These are phyloP conservation scores for Exserohilum turcica DNA, from an alignment of 2,329 filamentous ascomycete species.

Conservation along the genomic window DNA sequence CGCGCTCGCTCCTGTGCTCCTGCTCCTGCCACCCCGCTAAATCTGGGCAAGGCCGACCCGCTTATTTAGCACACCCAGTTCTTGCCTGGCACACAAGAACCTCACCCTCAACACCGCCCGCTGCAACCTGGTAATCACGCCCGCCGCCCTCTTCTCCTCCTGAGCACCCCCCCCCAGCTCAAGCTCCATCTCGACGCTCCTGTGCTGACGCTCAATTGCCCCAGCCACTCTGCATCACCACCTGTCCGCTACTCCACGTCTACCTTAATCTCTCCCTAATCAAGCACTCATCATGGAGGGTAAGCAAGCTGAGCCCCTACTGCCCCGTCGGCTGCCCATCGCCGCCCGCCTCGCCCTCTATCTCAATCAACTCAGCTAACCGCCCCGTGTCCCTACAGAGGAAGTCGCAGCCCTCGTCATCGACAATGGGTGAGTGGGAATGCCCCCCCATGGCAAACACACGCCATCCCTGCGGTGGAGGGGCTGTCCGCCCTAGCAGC, in stretches of 20 bases:
- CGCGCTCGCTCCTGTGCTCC: constrained; percentile 29
- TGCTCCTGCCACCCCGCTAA: constrained; percentile 45
- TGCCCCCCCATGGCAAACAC: constrained; percentile 39
- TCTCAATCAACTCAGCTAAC: constrained; percentile 47
- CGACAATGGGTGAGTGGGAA: constrained; percentile 97
- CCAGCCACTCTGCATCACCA: constrained; percentile 39
- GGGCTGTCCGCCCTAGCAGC: constrained; percentile 38
- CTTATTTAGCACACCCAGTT: constrained; percentile 51
- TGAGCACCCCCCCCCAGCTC: no score
- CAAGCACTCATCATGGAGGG: constrained; percentile 68
- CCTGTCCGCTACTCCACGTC: constrained; percentile 38
- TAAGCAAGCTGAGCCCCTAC: constrained; percentile 58
- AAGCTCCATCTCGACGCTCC: constrained; percentile 26
- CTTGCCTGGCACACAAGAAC: constrained; percentile 49
- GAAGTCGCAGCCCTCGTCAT: constrained; percentile 99
- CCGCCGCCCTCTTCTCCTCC: constrained; percentile 34
- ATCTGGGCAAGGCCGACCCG: constrained; percentile 49
- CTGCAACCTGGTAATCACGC: constrained; percentile 40
- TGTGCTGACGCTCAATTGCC: constrained; percentile 38
- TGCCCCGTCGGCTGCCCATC: constrained; percentile 23
- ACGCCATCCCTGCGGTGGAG: constrained; percentile 47
- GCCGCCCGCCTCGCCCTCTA: constrained; percentile 22
- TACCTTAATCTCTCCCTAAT: constrained; percentile 48
- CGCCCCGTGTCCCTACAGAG: constrained; percentile 65
- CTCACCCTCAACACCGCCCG: constrained; percentile 42